A percentile compares a stretch with the other conserved stretches of the same genome.
Conservation (phyloP, 108 stramenopile genomes). For the Nitzschia sp. region DNA sequence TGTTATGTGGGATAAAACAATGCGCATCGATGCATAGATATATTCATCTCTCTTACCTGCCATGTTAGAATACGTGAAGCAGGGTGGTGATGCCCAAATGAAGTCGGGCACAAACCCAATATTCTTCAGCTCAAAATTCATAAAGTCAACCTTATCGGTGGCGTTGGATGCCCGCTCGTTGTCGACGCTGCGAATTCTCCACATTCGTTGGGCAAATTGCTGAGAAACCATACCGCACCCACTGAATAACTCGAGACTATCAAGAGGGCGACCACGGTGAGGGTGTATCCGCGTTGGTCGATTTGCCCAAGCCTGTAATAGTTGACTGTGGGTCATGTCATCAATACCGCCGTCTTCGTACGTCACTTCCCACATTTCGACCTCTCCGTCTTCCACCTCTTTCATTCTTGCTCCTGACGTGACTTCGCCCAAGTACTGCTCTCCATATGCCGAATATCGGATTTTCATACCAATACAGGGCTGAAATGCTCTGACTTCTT, state of each 20-base stretch:
- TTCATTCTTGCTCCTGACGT: not conserved
- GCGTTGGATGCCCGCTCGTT: slow-evolving; percentile 4
- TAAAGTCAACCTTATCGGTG: too few species aligned
- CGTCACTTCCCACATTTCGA: slow-evolving; percentile 10
- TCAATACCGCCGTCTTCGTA: slow-evolving; percentile 21
- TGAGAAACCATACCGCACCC: slow-evolving; percentile 17
- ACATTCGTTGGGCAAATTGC: not conserved
- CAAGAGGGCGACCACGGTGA: not conserved
- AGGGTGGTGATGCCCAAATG: too few species aligned
- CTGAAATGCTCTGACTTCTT: not conserved
- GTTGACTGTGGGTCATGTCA: slow-evolving; percentile 15
- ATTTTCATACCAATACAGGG: not conserved
- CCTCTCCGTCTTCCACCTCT: not conserved
- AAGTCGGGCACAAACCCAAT: slow-evolving; percentile 20
- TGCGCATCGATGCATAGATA: too few species aligned
- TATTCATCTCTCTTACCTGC: too few species aligned
- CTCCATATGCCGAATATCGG: not conserved
- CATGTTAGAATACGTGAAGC: too few species aligned
- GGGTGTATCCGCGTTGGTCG: not conserved
- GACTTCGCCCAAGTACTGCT: not conserved
- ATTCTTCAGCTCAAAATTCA: too few species aligned
- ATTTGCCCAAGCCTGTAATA: slow-evolving; percentile 5
- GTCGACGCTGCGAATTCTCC: slow-evolving; percentile 9
- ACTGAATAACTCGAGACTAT: slow-evolving; percentile 17
- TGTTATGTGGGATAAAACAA: too few species aligned